These are phyloP conservation scores for Mrakia gelida DNA, from an alignment of 768 basidiomycete species.

Conservation along the genomic window DNA sequence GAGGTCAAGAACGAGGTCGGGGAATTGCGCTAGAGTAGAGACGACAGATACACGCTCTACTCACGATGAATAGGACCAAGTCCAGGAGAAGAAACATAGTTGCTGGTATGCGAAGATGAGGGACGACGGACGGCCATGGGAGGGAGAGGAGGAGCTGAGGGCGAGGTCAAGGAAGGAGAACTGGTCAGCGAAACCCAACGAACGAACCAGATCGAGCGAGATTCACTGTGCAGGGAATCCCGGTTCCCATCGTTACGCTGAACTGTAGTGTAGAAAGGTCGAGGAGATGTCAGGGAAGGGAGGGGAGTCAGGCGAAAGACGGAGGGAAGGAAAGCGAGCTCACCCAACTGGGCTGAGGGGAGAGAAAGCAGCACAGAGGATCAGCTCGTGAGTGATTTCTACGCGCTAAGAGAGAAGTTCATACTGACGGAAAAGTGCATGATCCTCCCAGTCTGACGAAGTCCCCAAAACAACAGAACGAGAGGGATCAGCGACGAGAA, in stretches of 20 bases:
- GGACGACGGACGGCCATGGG: slow-evolving; percentile 31
- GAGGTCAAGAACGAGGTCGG: no score
- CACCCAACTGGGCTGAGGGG: background rate
- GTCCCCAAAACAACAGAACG: background rate
- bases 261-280: background rate
- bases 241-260: slow-evolving; percentile 14
- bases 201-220: background rate
- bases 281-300: background rate
- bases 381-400: background rate
- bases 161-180: background rate
- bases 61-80: slow-evolving; percentile 27
- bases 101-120: slow-evolving; percentile 25
- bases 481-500: background rate
- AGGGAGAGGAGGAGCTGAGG: slow-evolving; percentile 24
- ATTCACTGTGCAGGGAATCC: slow-evolving; percentile 18
- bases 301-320: background rate
- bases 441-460: slow-evolving; percentile 15
- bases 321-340: slow-evolving; percentile 1
- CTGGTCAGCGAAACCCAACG: no score
- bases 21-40: no score
- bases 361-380: background rate
- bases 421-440: slow-evolving; percentile 25
- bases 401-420: background rate
- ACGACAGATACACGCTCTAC: no score
- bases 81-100: slow-evolving; percentile 32